phyloP scores from a whole-genome alignment of 306 rosid genomes.

The Glycine tomentella region DNA sequence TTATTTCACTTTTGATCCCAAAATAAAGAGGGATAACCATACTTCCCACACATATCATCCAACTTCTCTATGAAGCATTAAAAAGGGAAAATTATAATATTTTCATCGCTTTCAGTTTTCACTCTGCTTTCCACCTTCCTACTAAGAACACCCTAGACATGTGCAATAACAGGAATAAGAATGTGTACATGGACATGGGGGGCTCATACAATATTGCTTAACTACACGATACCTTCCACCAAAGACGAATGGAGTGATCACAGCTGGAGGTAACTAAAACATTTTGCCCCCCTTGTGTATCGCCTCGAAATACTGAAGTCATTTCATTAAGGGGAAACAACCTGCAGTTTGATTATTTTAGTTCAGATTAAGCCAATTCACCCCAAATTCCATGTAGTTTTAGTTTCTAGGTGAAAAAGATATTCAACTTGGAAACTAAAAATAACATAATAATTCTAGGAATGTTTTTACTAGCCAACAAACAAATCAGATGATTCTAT shows the following conservation, averaged over 20 bases:
- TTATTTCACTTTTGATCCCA: slow-evolving; percentile 3
- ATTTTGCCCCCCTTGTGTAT: slow-evolving; percentile 53
- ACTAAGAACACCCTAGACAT: background rate
- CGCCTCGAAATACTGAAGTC: slow-evolving; percentile 52
- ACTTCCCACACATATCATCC: slow-evolving; percentile 3
- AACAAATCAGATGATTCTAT: slow-evolving; percentile 28
- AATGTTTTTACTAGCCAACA: slow-evolving; percentile 20
- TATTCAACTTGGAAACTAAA: slow-evolving; percentile 21
- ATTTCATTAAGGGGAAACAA: slow-evolving; percentile 68
- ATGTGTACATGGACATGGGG: slow-evolving; percentile 10
- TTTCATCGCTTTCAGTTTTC: slow-evolving; percentile 8
- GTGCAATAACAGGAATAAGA: background rate
- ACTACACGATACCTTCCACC: slow-evolving; percentile 75
- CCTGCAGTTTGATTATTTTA: slow-evolving; percentile 60
- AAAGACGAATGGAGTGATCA: slow-evolving; percentile 81
- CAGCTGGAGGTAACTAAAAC: slow-evolving; percentile 83
- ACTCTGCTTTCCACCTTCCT: slow-evolving; percentile 30
- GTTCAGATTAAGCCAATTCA: slow-evolving; percentile 37
- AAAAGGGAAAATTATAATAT: slow-evolving; percentile 7
- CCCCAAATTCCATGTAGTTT: slow-evolving; percentile 11
- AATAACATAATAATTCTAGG: background rate
- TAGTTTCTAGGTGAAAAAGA: slow-evolving; percentile 17
- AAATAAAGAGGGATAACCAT: background rate
- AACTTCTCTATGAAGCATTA: slow-evolving; percentile 25
- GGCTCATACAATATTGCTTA: slow-evolving; percentile 10